phyloP scores from a whole-genome alignment of 2,329 filamentous ascomycete species.

The Metarhizium humberi region DNA sequence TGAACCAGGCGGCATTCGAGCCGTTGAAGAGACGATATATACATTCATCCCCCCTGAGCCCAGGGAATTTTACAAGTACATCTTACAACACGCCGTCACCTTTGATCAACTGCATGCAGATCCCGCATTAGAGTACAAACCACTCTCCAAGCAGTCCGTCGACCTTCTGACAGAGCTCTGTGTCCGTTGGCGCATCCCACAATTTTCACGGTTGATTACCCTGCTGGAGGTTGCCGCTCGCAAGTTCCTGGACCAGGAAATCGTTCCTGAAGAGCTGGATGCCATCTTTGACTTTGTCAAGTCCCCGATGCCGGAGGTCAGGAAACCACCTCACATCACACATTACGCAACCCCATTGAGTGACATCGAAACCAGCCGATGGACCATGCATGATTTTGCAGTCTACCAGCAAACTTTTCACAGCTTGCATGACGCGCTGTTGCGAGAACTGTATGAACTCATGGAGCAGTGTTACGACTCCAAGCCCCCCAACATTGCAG shows the following conservation, averaged over 20 bases:
- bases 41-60: conserved; percentile 85
- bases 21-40: conserved; percentile 59
- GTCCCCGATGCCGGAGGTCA: conserved; percentile 55
- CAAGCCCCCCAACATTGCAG: conserved; percentile 75
- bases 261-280: conserved; percentile 74
- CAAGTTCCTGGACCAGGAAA: conserved; percentile 77
- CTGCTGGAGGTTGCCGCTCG: conserved; percentile 78
- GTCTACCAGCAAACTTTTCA: conserved; percentile 68
- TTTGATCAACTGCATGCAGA: conserved; percentile 52
- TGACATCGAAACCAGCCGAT: conserved; percentile 50
- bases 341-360: conserved; percentile 39
- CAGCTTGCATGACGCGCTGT: conserved; percentile 67
- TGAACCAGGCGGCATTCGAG: conserved; percentile 39
- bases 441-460: conserved; percentile 81
- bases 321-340: conserved; percentile 50
- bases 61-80: conserved; percentile 71
- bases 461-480: conserved; percentile 80
- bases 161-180: conserved; percentile 81
- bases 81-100: conserved; percentile 67
- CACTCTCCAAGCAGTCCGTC: conserved; percentile 67
- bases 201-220: conserved; percentile 68
- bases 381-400: conserved; percentile 61
- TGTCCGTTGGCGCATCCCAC: conserved; percentile 80
- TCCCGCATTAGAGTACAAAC: conserved; percentile 36
- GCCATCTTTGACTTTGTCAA: conserved; percentile 77